Conservation (phyloP, 495 filamentous ascomycete species). For the Staphylotrichum longicolle region DNA sequence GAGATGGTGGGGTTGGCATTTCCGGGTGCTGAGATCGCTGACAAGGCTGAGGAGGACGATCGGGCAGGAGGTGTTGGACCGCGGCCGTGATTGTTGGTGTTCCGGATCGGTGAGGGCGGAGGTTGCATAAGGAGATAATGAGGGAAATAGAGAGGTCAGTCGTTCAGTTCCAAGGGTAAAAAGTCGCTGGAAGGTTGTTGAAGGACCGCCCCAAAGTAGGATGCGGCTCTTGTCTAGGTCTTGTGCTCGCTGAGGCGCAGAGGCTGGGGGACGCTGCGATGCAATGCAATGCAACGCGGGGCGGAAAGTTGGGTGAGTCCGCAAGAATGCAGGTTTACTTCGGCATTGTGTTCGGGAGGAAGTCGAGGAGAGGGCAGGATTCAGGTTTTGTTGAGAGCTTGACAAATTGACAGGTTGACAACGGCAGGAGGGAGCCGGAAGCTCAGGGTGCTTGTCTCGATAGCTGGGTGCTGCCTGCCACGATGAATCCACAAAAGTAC, state of each 20-base stretch:
- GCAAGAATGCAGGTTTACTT: not conserved
- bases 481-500: not conserved
- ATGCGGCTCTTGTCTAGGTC: too few relatives aligned
- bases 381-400: not conserved
- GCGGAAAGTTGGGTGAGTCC: not conserved
- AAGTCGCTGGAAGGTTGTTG: too few relatives aligned
- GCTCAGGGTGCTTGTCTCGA: not conserved
- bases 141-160: not conserved
- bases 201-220: too few relatives aligned
- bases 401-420: not conserved
- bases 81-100: constrained; percentile 2
- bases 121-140: constrained; percentile 12
- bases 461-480: constrained; percentile 2
- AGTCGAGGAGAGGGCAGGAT: not conserved
- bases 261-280: not conserved
- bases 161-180: not conserved
- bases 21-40: constrained; percentile 4
- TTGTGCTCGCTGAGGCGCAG: too few relatives aligned
- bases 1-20: constrained; percentile 21
- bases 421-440: not conserved
- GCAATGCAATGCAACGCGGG: constrained; percentile 15
- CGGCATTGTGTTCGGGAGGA: not conserved
- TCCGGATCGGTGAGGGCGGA: constrained; percentile 9
- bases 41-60: not conserved
- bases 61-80: not conserved